phyloP scores from a whole-genome alignment of 805 yeast species.

The Candida manassasensis region DNA sequence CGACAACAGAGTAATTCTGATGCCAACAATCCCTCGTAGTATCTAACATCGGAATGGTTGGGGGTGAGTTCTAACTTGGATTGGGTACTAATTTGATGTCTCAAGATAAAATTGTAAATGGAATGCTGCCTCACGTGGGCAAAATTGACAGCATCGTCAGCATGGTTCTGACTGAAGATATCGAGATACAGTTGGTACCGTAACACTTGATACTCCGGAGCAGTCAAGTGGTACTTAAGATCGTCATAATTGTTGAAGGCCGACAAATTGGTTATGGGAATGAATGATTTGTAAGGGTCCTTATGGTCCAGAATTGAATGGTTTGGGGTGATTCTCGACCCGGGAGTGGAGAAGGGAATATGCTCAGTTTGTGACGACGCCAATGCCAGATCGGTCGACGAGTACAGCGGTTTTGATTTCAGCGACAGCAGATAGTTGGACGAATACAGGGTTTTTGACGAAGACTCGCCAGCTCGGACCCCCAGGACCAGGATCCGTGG shows the following conservation, averaged over 20 bases:
- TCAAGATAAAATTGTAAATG: conserved; percentile 22
- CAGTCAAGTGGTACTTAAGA: conserved; percentile 16
- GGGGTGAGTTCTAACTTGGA: conserved; percentile 5
- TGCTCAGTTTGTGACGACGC: no score
- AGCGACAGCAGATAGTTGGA: no score
- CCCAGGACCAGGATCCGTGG: no score
- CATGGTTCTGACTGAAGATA: conserved; percentile 25
- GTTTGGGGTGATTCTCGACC: no score
- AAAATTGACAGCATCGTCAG: conserved; percentile 35
- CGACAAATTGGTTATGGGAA: conserved; percentile 19
- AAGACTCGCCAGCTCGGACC: no score
- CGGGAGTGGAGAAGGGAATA: no score
- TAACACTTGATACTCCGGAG: conserved; percentile 26
- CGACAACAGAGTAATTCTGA: conserved; percentile 25
- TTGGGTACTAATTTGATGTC: conserved; percentile 13
- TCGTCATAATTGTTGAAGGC: conserved; percentile 22
- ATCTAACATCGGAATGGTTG: conserved; percentile 17
- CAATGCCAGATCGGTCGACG: no score
- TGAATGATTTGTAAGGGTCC: conserved; percentile 12
- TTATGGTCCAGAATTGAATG: no score
- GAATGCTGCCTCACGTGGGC: conserved; percentile 31
- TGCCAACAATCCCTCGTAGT: conserved; percentile 28
- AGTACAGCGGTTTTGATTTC: no score
- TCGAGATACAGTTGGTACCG: conserved; percentile 31
- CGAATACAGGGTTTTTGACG: no score